Base-by-base conservation (phyloP, 2,329 filamentous ascomycete genomes). In the Xylariales sp. region DNA sequence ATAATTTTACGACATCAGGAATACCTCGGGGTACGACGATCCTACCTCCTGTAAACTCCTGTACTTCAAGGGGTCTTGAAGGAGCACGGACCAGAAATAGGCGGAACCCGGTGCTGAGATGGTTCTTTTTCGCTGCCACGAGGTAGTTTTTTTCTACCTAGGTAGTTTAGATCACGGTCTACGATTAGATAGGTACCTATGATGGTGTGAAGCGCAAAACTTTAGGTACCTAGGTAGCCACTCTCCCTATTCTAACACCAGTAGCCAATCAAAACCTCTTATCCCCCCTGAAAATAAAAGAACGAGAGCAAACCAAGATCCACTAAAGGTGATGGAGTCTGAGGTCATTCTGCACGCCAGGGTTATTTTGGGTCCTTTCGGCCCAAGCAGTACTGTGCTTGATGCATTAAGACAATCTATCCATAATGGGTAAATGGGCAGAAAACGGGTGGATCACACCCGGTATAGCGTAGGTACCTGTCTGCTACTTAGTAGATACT, bases 261-360 rank as follows among this genome's bases (percentile, higher is more conserved):
- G 12, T n/a, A 53, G 8, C 50, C 50, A 53, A 53, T 53, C 4
- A 36, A 18, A 23, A 53, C 32, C 3, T 10, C 7, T 10, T 10
- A 23, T 39, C 7, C 18, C 12, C 16, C 3, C 9, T 32, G 23
- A n/a, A n/a, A 52, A 53, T 23, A 53, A 36, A 36, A 18, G 23
- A 53, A 36, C 8, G 16, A 53, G 32, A 36, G 16, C 4, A 60
- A 49, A 6, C 39, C 39, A 9, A n/a, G 62, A n/a, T 39, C 62
- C 56, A 60, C 49, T 41, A 43, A 54, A 60, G 36, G 28, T 8
- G 62, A 36, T 30, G 28, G 54, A 41, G 16, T 28, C 56, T 65
- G 56, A 65, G 50, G 56, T 60, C 63, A 62, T 56, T 53, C 23
- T 66, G 39, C 60, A 63, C 53, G 54, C 28, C 28, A 14, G 36